A percentile compares a stretch with the other conserved stretches of the same genome.
Evolutionary conservation across 2,329 filamentous ascomycete species (phyloP).

Genomic region (Metarhizium anisopliae): DNA sequence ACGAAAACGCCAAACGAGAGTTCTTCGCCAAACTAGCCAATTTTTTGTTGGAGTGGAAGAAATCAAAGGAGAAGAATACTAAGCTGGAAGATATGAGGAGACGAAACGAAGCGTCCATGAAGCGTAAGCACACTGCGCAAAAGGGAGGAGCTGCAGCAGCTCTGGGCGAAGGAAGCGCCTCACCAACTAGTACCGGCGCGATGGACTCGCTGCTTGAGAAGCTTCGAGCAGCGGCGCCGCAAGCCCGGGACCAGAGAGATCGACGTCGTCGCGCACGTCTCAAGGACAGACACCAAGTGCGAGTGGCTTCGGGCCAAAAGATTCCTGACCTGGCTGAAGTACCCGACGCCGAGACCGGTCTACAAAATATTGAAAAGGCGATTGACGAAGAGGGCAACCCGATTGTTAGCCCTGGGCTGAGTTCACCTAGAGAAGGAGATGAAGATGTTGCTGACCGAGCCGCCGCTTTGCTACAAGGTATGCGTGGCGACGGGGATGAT

Average conservation of each 20-base stretch:
- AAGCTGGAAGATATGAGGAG: constrained; percentile 70
- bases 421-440: constrained; percentile 37
- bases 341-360: constrained; percentile 41
- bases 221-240: constrained; percentile 82
- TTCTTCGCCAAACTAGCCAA: constrained; percentile 91
- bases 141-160: constrained; percentile 33
- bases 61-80: constrained; percentile 88
- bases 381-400: constrained; percentile 38
- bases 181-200: constrained; percentile 70
- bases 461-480: constrained; percentile 72
- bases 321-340: constrained; percentile 63
- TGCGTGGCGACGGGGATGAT: constrained; percentile 57
- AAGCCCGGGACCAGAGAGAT: constrained; percentile 82
- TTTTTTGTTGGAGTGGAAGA: constrained; percentile 93
- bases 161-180: constrained; percentile 41
- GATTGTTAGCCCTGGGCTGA: constrained; percentile 40
- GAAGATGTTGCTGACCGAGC: constrained; percentile 81
- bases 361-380: constrained; percentile 24
- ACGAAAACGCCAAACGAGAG: constrained; percentile 87
- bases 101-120: constrained; percentile 86
- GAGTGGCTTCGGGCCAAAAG: constrained; percentile 80
- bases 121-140: constrained; percentile 71
- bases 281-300: constrained; percentile 84
- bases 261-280: constrained; percentile 76
- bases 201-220: constrained; percentile 97